Evolutionary conservation across 1,284 basidiomycete species (phyloP), one percentile per base, ranked within the genome.

Genomic region (Naganishia cerealis): DNA sequence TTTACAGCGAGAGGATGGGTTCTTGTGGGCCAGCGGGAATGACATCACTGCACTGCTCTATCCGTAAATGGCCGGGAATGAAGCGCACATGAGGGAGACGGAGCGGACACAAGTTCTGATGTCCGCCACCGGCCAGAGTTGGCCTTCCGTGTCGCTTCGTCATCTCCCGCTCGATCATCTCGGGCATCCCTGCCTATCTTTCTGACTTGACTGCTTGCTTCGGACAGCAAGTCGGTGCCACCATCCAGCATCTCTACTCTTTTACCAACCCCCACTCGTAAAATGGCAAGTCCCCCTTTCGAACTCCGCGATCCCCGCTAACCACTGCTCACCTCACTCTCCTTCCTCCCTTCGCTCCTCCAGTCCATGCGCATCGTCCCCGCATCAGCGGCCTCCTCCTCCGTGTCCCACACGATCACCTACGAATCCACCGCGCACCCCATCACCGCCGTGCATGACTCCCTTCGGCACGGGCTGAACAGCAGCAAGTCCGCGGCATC

Each of bases 101-200:
- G 18, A 2, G 5, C n/a, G 33, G 6, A n/a, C 4, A 9, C 10
- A 15, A 10, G 15, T 8, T 24, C 10, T 36, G 15, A 43, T 42
- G 26, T 13, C 10, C 43, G 16, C 7, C 2, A 18, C 18, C 7
- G 16, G 2, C 50, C 21, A 62, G 59, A 62, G 59, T 62, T 62
- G 59, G 48, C 61, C n/a, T 13, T 10, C 0, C 0, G 7, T 9
- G 50, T 53, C 61, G 61, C 61, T 63, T 63, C 61, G 61, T 63
- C 61, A 63, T 63, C 61, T 54, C 16, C 46, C 13, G 21, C 50
- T 63, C 61, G 61, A 63, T 63, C 58, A 61, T 61, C 24, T 39
- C 18, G 2, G 24, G 12, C 36, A 15, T 36, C 15, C 24, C 21
- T 39, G 33, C 3, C 26, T 5, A n/a, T 50, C 21, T 48, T n/a